Evolutionary conservation across 108 stramenopile genomes (phyloP).

Genomic region (Poteriospumella lacustris): DNA sequence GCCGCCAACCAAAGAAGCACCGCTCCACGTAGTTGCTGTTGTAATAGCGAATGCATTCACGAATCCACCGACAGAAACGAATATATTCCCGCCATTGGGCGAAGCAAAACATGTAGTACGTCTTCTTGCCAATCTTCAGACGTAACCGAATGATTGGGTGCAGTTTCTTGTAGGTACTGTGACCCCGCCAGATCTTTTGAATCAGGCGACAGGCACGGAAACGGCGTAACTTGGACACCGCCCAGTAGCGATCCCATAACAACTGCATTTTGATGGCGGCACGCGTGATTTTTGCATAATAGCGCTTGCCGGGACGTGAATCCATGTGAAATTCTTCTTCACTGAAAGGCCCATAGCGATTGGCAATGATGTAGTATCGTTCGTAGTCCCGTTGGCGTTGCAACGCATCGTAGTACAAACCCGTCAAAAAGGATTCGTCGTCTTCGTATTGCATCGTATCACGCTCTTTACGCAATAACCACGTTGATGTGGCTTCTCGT

Average conservation of each 20-base stretch:
- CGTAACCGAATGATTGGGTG: constrained; percentile 22
- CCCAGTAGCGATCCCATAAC: constrained; percentile 17
- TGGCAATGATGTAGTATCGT: constrained; percentile 14
- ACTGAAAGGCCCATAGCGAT: constrained; percentile 2
- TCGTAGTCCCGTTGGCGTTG: constrained; percentile 2
- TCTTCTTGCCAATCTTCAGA: constrained; percentile 1
- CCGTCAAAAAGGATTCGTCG: not conserved
- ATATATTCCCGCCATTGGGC: not conserved
- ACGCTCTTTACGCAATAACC: not conserved
- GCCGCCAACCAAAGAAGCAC: constrained; percentile 9
- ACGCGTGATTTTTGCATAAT: not conserved
- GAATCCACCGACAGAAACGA: not conserved
- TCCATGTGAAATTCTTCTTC: constrained; percentile 16
- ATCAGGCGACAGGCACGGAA: constrained; percentile 14
- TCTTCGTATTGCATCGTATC: constrained; percentile 19
- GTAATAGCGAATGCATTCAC: not conserved
- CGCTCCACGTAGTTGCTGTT: not conserved
- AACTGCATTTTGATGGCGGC: constrained; percentile 13
- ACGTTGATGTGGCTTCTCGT: not conserved
- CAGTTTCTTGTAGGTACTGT: not conserved
- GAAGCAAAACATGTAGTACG: not conserved
- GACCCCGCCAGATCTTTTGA: not conserved
- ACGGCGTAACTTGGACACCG: not conserved
- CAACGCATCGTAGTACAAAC: not conserved
- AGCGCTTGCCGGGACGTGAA: constrained; percentile 3